Evolutionary conservation across 495 filamentous ascomycete genomes (phyloP), one percentile per base, ranked within the genome.

Genomic region (Xylaria bambusicola): DNA sequence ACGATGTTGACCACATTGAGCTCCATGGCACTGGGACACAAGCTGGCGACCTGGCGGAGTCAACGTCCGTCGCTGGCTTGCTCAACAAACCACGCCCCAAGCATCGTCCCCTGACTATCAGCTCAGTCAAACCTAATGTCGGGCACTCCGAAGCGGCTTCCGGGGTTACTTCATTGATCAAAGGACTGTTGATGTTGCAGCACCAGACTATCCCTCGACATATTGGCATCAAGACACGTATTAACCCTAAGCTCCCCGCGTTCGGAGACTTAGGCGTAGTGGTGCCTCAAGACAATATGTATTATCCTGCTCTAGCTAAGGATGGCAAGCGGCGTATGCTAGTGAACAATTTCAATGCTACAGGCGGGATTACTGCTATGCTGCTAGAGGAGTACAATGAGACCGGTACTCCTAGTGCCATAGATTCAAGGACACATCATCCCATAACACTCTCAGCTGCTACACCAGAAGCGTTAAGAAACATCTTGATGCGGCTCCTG

Each of bases 11-110:
- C 65, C 90, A 88, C 62, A 78, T 88, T 29, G 88, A 91, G 61
- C 84, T 88, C 75, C 88, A 91, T 62, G 88, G 88, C 12, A 90
- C 88, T 5, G 88, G 88, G 8, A 90, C 88, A 0, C 84, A 87
- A 58, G 85, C 83, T 12, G 88, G 88, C 4, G 88, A 91, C 66
- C 84, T 42, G 62, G 77, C 79, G 0, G 88, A 91, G 69, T 83
- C 88, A 78, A 69, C 74, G 26, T 85, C 84, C 9, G 83, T 89
- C 17, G 78, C 84, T 17, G 83, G 86, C 50, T 77, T 84, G 24
- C 91, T 93, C 63, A 88, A 88, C 23, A 72, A 76, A 12, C 62
- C 72, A 49, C 82, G 89, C 35, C 76, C 73, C 1, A 74, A 81
- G 0, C 78, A 81, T 9, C 81, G 86, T 62, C 82, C 87, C 0